phyloP scores from a whole-genome alignment of 495 filamentous ascomycete genomes.

The Penicillium bialowiezense region DNA sequence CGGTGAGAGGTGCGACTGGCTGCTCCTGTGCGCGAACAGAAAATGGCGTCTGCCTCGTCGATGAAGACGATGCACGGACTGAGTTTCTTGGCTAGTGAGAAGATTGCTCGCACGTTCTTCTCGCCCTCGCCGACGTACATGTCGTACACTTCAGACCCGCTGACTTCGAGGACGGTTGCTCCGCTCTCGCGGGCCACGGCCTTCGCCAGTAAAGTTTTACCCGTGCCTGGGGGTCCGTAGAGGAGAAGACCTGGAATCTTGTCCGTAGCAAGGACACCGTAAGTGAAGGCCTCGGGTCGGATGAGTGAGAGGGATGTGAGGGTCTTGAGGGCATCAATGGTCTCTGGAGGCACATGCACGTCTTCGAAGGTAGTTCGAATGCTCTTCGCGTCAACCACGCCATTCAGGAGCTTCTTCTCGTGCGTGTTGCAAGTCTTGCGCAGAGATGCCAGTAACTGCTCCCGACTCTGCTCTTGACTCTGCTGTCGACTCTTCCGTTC shows the following conservation, averaged over 20 bases:
- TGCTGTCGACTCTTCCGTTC: conserved; percentile 33
- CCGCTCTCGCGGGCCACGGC: conserved; percentile 94
- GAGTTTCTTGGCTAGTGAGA: conserved; percentile 85
- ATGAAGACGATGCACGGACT: conserved; percentile 95
- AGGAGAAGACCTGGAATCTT: conserved; percentile 86
- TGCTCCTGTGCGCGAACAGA: conserved; percentile 64
- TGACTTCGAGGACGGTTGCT: conserved; percentile 75
- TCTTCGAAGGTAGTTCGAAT: conserved; percentile 84
- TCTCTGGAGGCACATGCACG: conserved; percentile 76
- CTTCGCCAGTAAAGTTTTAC: conserved; percentile 93
- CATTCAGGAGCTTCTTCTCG: conserved; percentile 78
- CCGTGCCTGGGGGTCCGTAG: conserved; percentile 93
- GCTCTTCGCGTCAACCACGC: conserved; percentile 75
- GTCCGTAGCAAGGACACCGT: conserved; percentile 89
- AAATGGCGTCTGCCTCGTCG: conserved; percentile 92
- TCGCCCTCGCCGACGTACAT: conserved; percentile 96
- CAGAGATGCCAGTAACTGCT: conserved; percentile 36
- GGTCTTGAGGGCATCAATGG: conserved; percentile 83
- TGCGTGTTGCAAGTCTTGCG: conserved; percentile 62
- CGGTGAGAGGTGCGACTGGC: conserved; percentile 65
- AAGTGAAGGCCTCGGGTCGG: conserved; percentile 91
- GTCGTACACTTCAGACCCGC: conserved; percentile 80
- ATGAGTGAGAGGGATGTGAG: conserved; percentile 84
- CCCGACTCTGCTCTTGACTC: conserved; percentile 29
- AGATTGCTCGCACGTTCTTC: conserved; percentile 94